A percentile compares a stretch with the other conserved stretches of the same genome.
These are phyloP conservation scores for Ogataea haglerorum DNA, from an alignment of 805 yeast species.

Conservation along the genomic window DNA sequence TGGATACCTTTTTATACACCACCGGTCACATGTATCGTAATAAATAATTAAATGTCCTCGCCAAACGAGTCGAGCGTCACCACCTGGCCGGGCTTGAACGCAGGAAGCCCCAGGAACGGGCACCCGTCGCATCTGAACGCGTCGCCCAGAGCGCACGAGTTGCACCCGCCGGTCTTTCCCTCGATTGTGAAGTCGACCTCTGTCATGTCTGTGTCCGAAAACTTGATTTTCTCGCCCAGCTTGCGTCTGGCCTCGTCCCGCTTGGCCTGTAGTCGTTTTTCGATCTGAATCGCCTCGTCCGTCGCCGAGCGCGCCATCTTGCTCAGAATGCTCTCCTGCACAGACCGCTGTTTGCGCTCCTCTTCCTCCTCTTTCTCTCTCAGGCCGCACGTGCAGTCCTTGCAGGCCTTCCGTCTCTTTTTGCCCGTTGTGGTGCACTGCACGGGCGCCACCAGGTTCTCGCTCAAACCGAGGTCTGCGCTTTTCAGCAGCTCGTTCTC, in stretches of 20 bases:
- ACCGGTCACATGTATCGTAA: not conserved
- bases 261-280: constrained; percentile 40
- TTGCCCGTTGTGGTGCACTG: constrained; percentile 48
- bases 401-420: constrained; percentile 88
- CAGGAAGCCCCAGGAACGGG: constrained; percentile 95
- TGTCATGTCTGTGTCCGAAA: constrained; percentile 66
- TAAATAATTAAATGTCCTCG: constrained; percentile 57
- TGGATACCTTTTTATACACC: not conserved
- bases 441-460: constrained; percentile 51
- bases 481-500: constrained; percentile 49
- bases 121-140: constrained; percentile 98
- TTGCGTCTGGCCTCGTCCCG: constrained; percentile 20
- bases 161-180: constrained; percentile 97
- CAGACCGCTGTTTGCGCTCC: constrained; percentile 40
- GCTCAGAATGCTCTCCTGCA: constrained; percentile 45
- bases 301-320: constrained; percentile 50
- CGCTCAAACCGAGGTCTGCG: constrained; percentile 28
- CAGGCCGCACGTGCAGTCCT: constrained; percentile 96
- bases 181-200: constrained; percentile 96
- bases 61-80: constrained; percentile 71
- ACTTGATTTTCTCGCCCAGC: constrained; percentile 25
- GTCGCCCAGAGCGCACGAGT: constrained; percentile 95
- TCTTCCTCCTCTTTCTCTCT: constrained; percentile 80
- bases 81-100: constrained; percentile 96
- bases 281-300: constrained; percentile 52